Evolutionary conservation across 345 rosid species (phyloP), one percentile per base, ranked within the genome.

Genomic region (Camelina laxa): DNA sequence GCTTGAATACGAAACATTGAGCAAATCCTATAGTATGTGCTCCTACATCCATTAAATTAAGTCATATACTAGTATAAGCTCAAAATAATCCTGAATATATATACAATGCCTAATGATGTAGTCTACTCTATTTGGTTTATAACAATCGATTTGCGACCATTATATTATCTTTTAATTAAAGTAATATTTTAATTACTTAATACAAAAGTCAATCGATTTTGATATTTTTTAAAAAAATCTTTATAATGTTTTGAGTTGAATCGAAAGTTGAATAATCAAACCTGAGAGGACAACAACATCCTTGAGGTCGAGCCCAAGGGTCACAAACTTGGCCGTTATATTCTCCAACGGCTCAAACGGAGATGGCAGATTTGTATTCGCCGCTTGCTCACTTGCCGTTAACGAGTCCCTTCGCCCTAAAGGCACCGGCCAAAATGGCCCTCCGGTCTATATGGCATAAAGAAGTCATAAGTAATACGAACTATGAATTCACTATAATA

Each of bases 251-350:
- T 59, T 16, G 6, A 5, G 15, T 35, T 59, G 7, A 41, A 44
- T 0, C 30, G 9, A 12, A 44, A 33, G 72, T 47, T 57, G 49
- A 51, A 72, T 21, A 33, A 39, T 21, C 69, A 51, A 77, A 88
- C 96, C 98, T 86, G 98, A 88, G 76, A 93, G 97, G 76, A 82
- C 96, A 6, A 83, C 98, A 50, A 89, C 90, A 82, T 93, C 97
- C 76, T 87, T 91, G n/a, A 85, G 50, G 65, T 91, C 94, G 45
- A 93, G 92, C 50, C 97, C 98, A 80, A 88, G 86, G 20, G 86
- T 66, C 10, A 81, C 80, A 72, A 93, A 93, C 86, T 89, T 89
- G 35, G 89, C 87, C 39, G 93, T 83, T 73, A 91, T 84, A 55
- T 84, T 84, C 49, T 67, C 85, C 3, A 89, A 65, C 10, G 97